Evolutionary conservation across 2,329 filamentous ascomycete genomes (phyloP).

Genomic region (Mycosphaerella arachidis): DNA sequence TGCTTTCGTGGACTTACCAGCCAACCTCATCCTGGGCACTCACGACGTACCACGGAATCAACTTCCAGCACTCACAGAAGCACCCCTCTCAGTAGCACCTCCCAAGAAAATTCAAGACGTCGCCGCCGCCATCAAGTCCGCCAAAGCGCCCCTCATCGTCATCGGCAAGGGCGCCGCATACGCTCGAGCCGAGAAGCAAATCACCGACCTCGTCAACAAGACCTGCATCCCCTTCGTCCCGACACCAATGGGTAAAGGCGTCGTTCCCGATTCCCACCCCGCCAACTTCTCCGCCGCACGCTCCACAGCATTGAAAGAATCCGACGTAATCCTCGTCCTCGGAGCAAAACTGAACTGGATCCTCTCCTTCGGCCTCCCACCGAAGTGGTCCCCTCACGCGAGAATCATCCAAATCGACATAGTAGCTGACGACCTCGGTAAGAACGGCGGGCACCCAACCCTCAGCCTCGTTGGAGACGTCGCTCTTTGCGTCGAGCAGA

Average conservation of each 20-base stretch:
- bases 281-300: slow-evolving; percentile 52
- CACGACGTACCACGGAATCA: slow-evolving; percentile 23
- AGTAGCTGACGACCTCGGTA: slow-evolving; percentile 50
- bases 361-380: slow-evolving; percentile 52
- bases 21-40: slow-evolving; percentile 41
- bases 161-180: slow-evolving; percentile 7
- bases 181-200: slow-evolving; percentile 1
- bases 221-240: slow-evolving; percentile 53
- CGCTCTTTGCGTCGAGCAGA: slow-evolving; percentile 45
- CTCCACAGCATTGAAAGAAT: slow-evolving; percentile 49
- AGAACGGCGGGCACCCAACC: slow-evolving; percentile 46
- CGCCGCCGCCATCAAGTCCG: slow-evolving; percentile 43
- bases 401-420: slow-evolving; percentile 56
- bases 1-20: slow-evolving; percentile 6
- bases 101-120: slow-evolving; percentile 40
- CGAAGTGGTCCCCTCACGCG: slow-evolving; percentile 49
- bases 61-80: slow-evolving; percentile 19
- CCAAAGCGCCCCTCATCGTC: slow-evolving; percentile 25
- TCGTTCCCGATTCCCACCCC: slow-evolving; percentile 51
- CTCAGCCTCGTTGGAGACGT: slow-evolving; percentile 52
- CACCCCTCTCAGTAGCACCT: slow-evolving; percentile 45
- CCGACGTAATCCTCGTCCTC: slow-evolving; percentile 53
- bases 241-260: slow-evolving; percentile 57
- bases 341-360: slow-evolving; percentile 57
- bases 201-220: slow-evolving; percentile 4